phyloP scores from a whole-genome alignment of 352 stramenopile genomes.

The Phytopythium boreale region DNA sequence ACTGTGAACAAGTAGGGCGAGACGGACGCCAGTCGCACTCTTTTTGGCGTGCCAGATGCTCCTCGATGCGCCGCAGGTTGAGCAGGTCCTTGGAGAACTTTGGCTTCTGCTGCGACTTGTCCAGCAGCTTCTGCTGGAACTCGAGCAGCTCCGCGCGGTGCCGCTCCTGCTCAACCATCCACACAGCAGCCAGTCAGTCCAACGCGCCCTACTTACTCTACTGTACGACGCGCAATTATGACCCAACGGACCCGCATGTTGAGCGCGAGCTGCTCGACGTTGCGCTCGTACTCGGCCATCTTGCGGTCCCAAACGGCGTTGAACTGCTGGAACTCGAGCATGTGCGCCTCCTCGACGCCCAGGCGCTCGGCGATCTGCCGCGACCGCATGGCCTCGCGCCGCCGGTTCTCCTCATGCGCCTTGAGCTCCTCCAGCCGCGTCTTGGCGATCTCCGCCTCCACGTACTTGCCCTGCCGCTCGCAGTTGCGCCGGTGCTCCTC shows the following conservation, averaged over 20 bases:
- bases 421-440: slow-evolving; percentile 96
- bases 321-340: slow-evolving; percentile 98
- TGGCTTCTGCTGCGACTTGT: slow-evolving; percentile 82
- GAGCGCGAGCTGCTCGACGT: slow-evolving; percentile 89
- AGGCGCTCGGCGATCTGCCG: slow-evolving; percentile 94
- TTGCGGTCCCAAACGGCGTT: slow-evolving; percentile 96
- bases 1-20: too few species aligned
- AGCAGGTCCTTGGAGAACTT: slow-evolving; percentile 96
- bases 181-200: background rate
- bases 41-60: slow-evolving; percentile 89
- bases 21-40: slow-evolving; percentile 60
- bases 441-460: slow-evolving; percentile 96
- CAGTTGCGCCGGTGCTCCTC: slow-evolving; percentile 97
- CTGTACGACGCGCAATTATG: background rate
- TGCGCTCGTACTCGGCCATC: slow-evolving; percentile 94
- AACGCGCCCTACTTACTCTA: background rate
- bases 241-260: slow-evolving; percentile 68
- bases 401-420: slow-evolving; percentile 94
- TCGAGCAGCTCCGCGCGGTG: slow-evolving; percentile 89
- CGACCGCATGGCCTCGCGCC: slow-evolving; percentile 93
- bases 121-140: slow-evolving; percentile 91
- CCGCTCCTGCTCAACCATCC: slow-evolving; percentile 63
- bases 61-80: slow-evolving; percentile 92
- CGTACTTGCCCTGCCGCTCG: slow-evolving; percentile 96
- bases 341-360: slow-evolving; percentile 96